A percentile compares a stretch with the other conserved stretches of the same genome.
Evolutionary conservation across 2,329 filamentous ascomycete genomes (phyloP).

Genomic region (Cryphonectria carpinicola): DNA sequence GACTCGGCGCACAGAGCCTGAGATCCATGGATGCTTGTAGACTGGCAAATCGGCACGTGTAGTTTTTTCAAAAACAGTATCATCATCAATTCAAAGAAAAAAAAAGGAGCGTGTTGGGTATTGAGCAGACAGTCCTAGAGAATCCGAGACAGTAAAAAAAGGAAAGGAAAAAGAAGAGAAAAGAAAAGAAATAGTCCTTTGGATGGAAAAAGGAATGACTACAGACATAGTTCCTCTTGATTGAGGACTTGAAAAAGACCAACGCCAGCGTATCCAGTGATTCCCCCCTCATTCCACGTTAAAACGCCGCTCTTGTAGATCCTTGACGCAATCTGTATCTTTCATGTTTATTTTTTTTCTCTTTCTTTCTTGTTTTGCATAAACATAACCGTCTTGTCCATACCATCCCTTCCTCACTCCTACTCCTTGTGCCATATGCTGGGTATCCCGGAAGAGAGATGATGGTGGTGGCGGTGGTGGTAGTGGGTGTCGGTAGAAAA

Average conservation of each 20-base stretch:
- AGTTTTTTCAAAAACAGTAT: not conserved
- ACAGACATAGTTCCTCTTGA: conserved; percentile 1
- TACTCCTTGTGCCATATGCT: not conserved
- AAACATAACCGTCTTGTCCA: not conserved
- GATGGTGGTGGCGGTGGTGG: not conserved
- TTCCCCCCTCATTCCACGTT: conserved; percentile 10
- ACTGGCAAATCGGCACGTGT: not conserved
- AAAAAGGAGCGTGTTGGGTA: conserved; percentile 25
- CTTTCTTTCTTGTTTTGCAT: not conserved
- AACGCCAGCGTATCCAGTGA: conserved; percentile 17
- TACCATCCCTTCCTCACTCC: not conserved
- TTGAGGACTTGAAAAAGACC: not conserved
- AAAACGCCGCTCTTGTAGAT: conserved; percentile 17
- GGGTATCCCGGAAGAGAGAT: not conserved
- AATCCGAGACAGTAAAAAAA: not conserved
- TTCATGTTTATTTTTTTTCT: not conserved
- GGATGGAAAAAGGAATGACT: conserved; percentile 22
- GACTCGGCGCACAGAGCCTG: not conserved
- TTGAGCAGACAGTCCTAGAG: conserved; percentile 18
- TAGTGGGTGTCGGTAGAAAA: not conserved
- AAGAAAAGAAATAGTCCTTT: conserved; percentile 4
- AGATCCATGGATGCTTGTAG: not conserved
- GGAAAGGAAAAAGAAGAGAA: not conserved
- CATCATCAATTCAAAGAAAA: conserved; percentile 16
- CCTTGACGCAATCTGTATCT: not conserved